Conservation (phyloP, 192 early-diverging fungal species). For the Coemansia sp. region DNA sequence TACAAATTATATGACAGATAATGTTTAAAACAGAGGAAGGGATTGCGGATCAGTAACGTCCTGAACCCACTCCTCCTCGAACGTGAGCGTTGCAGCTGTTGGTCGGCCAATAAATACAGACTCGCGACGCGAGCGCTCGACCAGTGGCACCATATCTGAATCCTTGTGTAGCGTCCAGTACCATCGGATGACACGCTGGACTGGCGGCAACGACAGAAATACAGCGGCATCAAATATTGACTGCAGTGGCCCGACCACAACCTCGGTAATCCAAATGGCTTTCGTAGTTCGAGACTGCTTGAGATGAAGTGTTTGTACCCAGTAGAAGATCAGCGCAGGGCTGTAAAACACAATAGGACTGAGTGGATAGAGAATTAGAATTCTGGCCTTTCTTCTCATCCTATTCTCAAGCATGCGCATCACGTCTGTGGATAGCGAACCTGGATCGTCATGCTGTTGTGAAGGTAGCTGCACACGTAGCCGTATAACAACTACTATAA, state of each 20-base stretch:
- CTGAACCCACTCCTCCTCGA: conserved; percentile 31
- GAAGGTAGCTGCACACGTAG: conserved; percentile 26
- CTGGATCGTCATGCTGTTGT: conserved; percentile 6
- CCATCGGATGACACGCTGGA: conserved; percentile 39
- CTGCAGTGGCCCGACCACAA: conserved; percentile 35
- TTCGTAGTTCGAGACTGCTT: conserved; percentile 13
- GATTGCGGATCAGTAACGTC: conserved; percentile 16
- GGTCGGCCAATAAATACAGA: conserved; percentile 19
- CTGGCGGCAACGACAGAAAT: conserved; percentile 36
- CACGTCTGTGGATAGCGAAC: conserved; percentile 30
- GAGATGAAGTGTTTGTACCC: conserved; percentile 40
- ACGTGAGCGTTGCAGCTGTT: conserved; percentile 8
- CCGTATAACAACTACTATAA: conserved; percentile 22
- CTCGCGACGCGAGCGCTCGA: conserved; percentile 21
- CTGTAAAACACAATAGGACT: conserved; percentile 41
- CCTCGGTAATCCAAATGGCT: conserved; percentile 23
- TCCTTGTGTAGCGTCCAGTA: conserved; percentile 45
- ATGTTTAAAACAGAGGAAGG: background rate
- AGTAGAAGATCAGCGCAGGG: conserved; percentile 32
- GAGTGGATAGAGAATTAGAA: conserved; percentile 39
- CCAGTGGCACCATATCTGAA: conserved; percentile 14
- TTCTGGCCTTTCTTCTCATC: conserved; percentile 44
- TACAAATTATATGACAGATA: background rate
- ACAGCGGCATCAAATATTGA: conserved; percentile 29
- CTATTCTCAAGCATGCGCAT: conserved; percentile 45